Evolutionary conservation across 257 asterid species (phyloP), one percentile per base, ranked within the genome.

Genomic region (Paulownia fortunei): DNA sequence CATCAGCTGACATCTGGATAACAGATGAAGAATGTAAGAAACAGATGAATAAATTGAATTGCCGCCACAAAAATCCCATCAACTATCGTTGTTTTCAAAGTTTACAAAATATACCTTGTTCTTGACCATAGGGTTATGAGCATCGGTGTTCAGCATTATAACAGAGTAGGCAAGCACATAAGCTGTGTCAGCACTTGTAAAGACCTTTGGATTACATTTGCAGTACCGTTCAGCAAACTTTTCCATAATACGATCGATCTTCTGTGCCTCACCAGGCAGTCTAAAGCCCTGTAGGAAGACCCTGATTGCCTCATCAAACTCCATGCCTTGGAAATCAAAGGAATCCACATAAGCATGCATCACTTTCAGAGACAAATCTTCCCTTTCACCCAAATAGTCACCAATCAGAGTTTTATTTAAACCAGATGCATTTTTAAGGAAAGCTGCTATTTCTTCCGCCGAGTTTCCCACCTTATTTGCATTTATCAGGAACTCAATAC

Each of bases 271-370:
- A 54, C 99, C 99, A 74, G 99, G 99, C 84, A 96, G 75, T 77
- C 99, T 90, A 77, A 96, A 96, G 66, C 99, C 97, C 80, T 89
- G 97, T 69, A 96, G 85, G 82, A 96, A 89, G 80, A 75, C 88
- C 89, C 96, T 96, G 75, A 96, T 93, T 60, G 99, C 98, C 87
- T 96, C 99, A 70, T 96, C 99, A 75, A 93, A 96, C 84, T 92
- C 91, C 92, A 83, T 84, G 55, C 86, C 94, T 92, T 96, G 95
- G 83, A 96, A 96, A 64, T 93, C 98, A 85, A 96, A 96, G 63
- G 99, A 96, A 83, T 96, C 97, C 84, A 96, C 98, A 66, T 93
- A 96, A 8, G 97, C 97, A 79, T 96, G 99, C 99, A 96, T 96
- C 64, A 96, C 98, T 86, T 89, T 90, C 84, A 96, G 86, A n/a